Conservation (phyloP, 331 rosid species). For the Malus hybrid region DNA sequence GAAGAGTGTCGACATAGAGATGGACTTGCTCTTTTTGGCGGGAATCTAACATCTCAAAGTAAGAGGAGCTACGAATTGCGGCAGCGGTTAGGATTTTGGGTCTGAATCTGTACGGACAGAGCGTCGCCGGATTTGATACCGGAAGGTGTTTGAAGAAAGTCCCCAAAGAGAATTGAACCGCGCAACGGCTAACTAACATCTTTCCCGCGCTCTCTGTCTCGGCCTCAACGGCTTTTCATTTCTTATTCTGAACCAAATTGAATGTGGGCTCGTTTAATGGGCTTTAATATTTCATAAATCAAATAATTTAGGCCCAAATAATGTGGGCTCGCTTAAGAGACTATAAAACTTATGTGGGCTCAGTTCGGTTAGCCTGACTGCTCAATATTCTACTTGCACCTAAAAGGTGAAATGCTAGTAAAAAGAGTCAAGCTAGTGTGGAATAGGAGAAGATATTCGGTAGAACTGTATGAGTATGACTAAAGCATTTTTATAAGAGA, state of each 20-base stretch:
- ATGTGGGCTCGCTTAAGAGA: neutral
- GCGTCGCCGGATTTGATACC: conserved; percentile 10
- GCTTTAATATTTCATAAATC: neutral
- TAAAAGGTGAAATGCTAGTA: too few relatives aligned
- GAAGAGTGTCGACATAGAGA: conserved; percentile 71
- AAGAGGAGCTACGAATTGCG: conserved; percentile 5
- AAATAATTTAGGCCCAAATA: neutral
- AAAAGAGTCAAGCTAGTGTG: too few relatives aligned
- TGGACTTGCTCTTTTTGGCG: conserved; percentile 59
- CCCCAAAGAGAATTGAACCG: conserved; percentile 32
- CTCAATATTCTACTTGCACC: too few relatives aligned
- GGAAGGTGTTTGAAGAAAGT: conserved; percentile 69
- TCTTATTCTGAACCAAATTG: neutral
- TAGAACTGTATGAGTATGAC: too few relatives aligned
- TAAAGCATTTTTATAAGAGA: too few relatives aligned
- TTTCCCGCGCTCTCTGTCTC: conserved; percentile 10
- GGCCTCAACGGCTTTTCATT: neutral
- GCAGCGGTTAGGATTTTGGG: conserved; percentile 12
- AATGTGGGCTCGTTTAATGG: neutral
- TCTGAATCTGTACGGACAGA: conserved; percentile 21
- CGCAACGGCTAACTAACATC: conserved; percentile 32
- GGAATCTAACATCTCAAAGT: conserved; percentile 41
- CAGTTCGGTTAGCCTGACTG: neutral
- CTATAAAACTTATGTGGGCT: neutral
- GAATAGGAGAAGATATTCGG: too few relatives aligned